Percentiles rank a stretch among this genome's conserved stretches.
Evolutionary conservation across 441 rosid species (phyloP).

Genomic region (Monsonia emarginata): DNA sequence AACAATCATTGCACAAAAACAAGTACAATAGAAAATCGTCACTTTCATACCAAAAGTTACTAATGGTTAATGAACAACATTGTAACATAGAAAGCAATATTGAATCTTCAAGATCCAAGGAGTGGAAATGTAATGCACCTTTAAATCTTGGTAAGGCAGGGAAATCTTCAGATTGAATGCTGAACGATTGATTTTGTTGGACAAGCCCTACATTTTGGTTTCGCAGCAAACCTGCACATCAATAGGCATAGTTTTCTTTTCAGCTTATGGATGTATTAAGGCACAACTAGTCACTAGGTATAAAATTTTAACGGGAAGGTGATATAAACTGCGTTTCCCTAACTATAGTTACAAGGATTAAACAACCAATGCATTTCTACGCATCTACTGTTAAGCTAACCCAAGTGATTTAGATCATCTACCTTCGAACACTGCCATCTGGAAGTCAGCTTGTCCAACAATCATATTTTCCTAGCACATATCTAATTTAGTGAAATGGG

Average conservation of each 20-base stretch:
- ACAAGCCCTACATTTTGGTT: constrained; percentile 2
- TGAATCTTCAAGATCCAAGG: neutral
- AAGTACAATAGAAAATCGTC: neutral
- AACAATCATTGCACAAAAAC: neutral
- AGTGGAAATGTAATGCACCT: neutral
- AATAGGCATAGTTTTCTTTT: neutral
- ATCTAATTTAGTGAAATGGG: neutral
- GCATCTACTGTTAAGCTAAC: neutral
- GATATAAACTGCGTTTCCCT: neutral
- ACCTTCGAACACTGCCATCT: neutral
- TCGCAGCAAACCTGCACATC: constrained; percentile 5
- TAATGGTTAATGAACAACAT: neutral
- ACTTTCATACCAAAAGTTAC: neutral
- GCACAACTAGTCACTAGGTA: neutral
- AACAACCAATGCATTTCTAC: neutral
- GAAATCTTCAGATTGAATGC: constrained; percentile 5
- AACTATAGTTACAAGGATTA: neutral
- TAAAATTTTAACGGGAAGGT: neutral
- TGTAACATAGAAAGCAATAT: neutral
- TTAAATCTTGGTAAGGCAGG: constrained; percentile 5
- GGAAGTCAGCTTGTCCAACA: neutral
- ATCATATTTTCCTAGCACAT: neutral
- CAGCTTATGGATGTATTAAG: neutral
- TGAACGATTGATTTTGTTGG: constrained; percentile 2
- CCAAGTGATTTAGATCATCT: neutral